Conservation (phyloP, 2,329 filamentous ascomycete genomes). For the Neopestalotiopsis sp. region DNA sequence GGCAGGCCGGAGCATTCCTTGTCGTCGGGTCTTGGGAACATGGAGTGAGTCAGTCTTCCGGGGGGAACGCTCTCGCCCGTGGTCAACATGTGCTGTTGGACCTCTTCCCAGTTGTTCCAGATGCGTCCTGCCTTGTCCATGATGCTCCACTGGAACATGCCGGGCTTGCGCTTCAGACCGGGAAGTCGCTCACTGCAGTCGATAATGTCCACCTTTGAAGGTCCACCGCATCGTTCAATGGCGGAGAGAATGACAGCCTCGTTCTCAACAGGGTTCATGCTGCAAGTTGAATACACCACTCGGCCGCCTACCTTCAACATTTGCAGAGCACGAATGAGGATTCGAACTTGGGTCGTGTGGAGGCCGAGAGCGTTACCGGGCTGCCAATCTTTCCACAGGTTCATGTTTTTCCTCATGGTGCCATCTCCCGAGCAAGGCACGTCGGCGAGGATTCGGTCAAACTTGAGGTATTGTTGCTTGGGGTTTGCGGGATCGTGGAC, state of each 20-base stretch:
- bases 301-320: slow-evolving; percentile 95
- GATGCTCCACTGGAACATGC: slow-evolving; percentile 83
- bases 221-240: slow-evolving; percentile 87
- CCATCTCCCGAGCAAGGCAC: slow-evolving; percentile 97
- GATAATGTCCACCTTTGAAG: slow-evolving; percentile 79
- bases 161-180: slow-evolving; percentile 75
- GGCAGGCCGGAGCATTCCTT: slow-evolving; percentile 68
- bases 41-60: slow-evolving; percentile 74
- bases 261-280: slow-evolving; percentile 98
- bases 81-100: slow-evolving; percentile 70
- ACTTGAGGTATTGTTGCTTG: slow-evolving; percentile 82
- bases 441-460: slow-evolving; percentile 94
- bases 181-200: slow-evolving; percentile 82
- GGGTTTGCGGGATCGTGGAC: slow-evolving; percentile 66
- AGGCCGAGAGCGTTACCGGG: slow-evolving; percentile 87
- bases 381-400: slow-evolving; percentile 94
- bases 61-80: slow-evolving; percentile 65
- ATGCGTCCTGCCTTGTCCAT: slow-evolving; percentile 85
- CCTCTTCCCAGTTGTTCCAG: slow-evolving; percentile 82
- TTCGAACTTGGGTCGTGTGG: slow-evolving; percentile 84
- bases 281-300: slow-evolving; percentile 98
- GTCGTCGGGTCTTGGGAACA: slow-evolving; percentile 74
- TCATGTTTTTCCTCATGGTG: slow-evolving; percentile 89
- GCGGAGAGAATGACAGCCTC: slow-evolving; percentile 89
- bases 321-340: slow-evolving; percentile 89